Base-by-base conservation (phyloP, 2,329 filamentous ascomycete genomes). In the Neofusicoccum umdonicola region DNA sequence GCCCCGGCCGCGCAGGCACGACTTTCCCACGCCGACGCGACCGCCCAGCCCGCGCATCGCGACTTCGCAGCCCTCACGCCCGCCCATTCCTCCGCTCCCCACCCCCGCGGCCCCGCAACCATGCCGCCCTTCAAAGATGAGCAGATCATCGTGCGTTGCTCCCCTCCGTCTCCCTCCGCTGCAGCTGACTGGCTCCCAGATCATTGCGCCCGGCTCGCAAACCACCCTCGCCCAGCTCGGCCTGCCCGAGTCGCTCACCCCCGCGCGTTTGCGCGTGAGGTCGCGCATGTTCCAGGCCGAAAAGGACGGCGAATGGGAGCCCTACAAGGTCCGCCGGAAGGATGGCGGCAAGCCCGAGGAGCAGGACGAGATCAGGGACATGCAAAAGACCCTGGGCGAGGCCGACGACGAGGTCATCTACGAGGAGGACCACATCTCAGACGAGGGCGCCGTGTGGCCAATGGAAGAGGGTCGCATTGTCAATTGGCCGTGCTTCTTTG, bases 401-500 rank as follows among this genome's bases (percentile, higher is more conserved):
- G 81, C 83, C 64, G 73, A 74, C 7, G 86, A 88, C 34, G 83
- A 85, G 64, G 80, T 82, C 65, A 85, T 92, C 71, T 96, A 90
- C 79, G 90, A 97, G 69, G 95, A 98, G 80, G 93, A 97, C 74
- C 88, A 89, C 22, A 89, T 94, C 62, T 92, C 92, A 66, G 88
- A 90, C 65, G 92, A 97, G 77, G 95, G 91, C 66, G 95, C 95
- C 3, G 86, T 97, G 62, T 97, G 92, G 81, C 95, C 95, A 11
- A 88, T 99, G 62, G 73, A 78, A 82, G 87, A 89, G 68, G 95
- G 95, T 64, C 88, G 87, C 72, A 95, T 99, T 67, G 88, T 90
- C 48, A 88, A 98, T 75, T 97, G 96, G 92, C 85, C 89, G 0
- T 94, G 92, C 69, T 96, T 99, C 81, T 90, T 97, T 68, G 94